Conservation (phyloP, 169 alveolate species). For the Eimeria sp. region DNA sequence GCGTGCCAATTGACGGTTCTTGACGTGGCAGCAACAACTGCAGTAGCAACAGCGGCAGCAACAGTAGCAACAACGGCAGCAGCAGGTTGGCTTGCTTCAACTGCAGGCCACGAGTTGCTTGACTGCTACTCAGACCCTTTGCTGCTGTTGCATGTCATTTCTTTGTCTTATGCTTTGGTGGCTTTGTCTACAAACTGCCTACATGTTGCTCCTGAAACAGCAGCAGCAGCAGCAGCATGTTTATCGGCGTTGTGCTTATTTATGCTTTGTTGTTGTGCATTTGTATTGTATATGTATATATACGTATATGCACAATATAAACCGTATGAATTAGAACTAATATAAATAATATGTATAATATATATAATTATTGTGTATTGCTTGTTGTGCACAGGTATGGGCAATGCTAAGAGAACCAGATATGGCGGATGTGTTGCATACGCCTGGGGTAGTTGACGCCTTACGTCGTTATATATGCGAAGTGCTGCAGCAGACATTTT, state of each 20-base stretch:
- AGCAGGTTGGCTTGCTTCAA: too few species aligned
- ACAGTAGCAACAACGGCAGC: neutral
- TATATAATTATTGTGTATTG: neutral
- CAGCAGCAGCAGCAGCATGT: neutral
- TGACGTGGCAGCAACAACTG: neutral
- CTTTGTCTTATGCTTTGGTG: too few species aligned
- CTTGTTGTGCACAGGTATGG: constrained; percentile 17
- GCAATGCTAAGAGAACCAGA: constrained; percentile 51
- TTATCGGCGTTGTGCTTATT: neutral
- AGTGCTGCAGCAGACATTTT: constrained; percentile 65
- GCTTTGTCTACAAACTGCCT: too few species aligned
- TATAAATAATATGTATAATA: too few species aligned
- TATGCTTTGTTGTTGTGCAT: too few species aligned
- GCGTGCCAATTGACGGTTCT: neutral
- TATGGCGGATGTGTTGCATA: constrained; percentile 65
- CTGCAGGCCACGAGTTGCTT: neutral
- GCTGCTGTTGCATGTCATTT: neutral
- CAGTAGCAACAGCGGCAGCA: neutral
- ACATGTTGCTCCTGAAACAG: neutral
- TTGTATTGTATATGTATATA: too few species aligned
- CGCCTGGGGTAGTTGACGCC: constrained; percentile 72
- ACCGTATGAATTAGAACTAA: too few species aligned
- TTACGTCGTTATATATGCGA: constrained; percentile 76
- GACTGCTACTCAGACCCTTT: neutral
- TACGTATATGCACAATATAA: too few species aligned